Evolutionary conservation across 192 early-diverging fungal species (phyloP).

Genomic region (Podila minutissima): DNA sequence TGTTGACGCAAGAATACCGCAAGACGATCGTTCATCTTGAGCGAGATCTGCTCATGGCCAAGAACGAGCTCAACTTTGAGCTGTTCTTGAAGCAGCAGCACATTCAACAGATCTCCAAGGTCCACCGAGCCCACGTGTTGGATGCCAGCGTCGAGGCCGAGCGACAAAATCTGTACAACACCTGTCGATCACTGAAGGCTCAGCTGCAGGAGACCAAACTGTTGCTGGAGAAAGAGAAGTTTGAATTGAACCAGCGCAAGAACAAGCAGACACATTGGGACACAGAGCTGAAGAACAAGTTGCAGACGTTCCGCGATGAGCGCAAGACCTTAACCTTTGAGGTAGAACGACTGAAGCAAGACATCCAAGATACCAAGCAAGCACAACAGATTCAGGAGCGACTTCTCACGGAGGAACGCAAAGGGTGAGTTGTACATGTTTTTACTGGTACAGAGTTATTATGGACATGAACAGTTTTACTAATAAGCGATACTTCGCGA

Average conservation of each 20-base stretch:
- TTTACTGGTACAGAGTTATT: background rate
- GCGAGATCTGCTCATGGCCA: constrained; percentile 61
- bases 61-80: constrained; percentile 71
- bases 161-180: constrained; percentile 62
- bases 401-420: constrained; percentile 37
- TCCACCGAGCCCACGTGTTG: constrained; percentile 64
- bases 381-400: constrained; percentile 35
- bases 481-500: background rate
- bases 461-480: background rate
- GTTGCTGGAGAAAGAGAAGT: constrained; percentile 57
- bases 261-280: constrained; percentile 67
- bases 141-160: constrained; percentile 65
- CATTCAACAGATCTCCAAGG: constrained; percentile 65
- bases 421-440: constrained; percentile 15
- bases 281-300: constrained; percentile 57
- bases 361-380: constrained; percentile 51
- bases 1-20: constrained; percentile 30
- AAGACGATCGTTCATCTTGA: constrained; percentile 53
- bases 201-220: constrained; percentile 54
- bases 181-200: constrained; percentile 55
- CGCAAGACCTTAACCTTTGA: constrained; percentile 57
- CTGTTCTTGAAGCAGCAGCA: constrained; percentile 69
- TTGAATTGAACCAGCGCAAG: constrained; percentile 54
- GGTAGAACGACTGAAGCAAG: constrained; percentile 48
- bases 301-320: constrained; percentile 58